Evolutionary conservation across 2,329 filamentous ascomycete species (phyloP).

Genomic region (Trichoderma oligosporum): DNA sequence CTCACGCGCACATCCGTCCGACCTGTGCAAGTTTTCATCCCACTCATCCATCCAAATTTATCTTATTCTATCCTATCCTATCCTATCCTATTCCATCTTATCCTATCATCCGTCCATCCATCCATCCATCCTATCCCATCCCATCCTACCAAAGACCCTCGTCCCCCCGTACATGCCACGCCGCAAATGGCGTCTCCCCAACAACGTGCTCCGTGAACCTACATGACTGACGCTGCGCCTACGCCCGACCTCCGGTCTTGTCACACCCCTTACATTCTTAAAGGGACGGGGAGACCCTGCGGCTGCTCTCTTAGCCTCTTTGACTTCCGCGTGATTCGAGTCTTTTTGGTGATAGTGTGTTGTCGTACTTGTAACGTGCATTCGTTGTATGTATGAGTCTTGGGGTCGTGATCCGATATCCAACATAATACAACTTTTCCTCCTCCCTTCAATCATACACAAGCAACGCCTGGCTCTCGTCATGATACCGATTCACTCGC

Average conservation of each 20-base stretch:
- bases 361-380: not conserved
- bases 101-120: constrained; percentile 2
- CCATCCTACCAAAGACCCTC: not conserved
- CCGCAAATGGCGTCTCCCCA: constrained; percentile 22
- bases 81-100: constrained; percentile 2
- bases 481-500: constrained; percentile 16
- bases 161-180: constrained; percentile 10
- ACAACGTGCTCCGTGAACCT: constrained; percentile 21
- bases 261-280: constrained; percentile 19
- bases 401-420: constrained; percentile 15
- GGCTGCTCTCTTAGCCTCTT: constrained; percentile 8
- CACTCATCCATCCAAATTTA: constrained; percentile 13
- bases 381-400: not conserved
- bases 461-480: constrained; percentile 5
- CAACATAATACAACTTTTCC: not conserved
- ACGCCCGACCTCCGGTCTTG: constrained; percentile 18
- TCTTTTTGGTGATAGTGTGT: constrained; percentile 13
- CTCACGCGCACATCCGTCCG: constrained; percentile 11
- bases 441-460: not conserved
- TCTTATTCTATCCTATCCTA: constrained; percentile 11
- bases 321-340: constrained; percentile 17
- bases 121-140: constrained; percentile 1
- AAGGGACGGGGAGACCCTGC: constrained; percentile 20
- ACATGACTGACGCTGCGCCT: constrained; percentile 19
- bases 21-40: no score